Percentiles rank a stretch among this genome's conserved stretches.
phyloP scores from a whole-genome alignment of 805 yeast species.

The Yarrowia bubula region DNA sequence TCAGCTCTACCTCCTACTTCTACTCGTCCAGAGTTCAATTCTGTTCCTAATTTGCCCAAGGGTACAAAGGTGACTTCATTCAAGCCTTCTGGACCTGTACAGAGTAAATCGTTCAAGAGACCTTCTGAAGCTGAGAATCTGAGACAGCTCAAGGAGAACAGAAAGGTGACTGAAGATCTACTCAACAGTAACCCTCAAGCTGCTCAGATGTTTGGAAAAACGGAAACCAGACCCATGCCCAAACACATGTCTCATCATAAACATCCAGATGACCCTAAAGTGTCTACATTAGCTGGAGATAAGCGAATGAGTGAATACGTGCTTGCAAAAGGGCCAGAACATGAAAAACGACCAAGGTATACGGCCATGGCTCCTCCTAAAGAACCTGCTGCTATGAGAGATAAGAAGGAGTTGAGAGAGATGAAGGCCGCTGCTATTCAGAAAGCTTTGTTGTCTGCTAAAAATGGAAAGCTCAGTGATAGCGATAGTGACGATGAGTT shows the following conservation, averaged over 20 bases:
- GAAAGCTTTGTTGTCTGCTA: not conserved
- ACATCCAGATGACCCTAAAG: constrained; percentile 1
- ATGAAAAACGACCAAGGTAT: not conserved
- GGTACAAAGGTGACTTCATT: not conserved
- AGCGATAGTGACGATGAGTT: not conserved
- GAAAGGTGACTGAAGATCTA: not conserved
- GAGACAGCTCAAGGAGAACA: not conserved
- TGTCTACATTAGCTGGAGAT: not conserved
- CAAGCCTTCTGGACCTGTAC: not conserved
- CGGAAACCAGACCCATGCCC: not conserved
- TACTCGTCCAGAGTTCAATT: constrained; percentile 1
- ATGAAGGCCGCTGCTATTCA: not conserved
- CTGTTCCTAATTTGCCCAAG: not conserved
- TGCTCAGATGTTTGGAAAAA: not conserved
- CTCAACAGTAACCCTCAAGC: not conserved
- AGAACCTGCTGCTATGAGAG: not conserved
- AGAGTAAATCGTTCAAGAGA: not conserved
- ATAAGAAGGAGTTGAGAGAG: not conserved
- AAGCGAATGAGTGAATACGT: not conserved
- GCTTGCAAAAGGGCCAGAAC: not conserved
- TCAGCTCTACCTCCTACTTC: not conserved
- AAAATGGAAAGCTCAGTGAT: not conserved
- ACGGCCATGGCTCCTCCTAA: not conserved
- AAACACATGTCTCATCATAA: not conserved
- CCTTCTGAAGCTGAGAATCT: not conserved